Evolutionary conservation across 1,284 basidiomycete genomes (phyloP).

Genomic region (Trichosporon faecale): DNA sequence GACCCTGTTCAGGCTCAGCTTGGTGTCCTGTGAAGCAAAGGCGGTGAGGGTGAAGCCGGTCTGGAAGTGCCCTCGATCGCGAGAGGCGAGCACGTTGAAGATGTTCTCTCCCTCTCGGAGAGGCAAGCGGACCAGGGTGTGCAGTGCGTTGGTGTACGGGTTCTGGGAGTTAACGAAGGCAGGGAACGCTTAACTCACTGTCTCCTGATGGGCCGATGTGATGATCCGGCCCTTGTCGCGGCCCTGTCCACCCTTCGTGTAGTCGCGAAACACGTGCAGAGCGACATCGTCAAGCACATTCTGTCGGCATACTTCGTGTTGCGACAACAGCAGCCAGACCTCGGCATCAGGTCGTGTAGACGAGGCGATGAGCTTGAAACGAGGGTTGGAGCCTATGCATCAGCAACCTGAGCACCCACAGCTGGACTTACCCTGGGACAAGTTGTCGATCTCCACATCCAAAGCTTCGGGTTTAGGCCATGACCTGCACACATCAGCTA

Average conservation of each 20-base stretch:
- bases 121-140: slow-evolving; percentile 59
- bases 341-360: slow-evolving; percentile 38
- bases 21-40: slow-evolving; percentile 29
- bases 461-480: slow-evolving; percentile 54
- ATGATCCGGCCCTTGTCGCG: background rate
- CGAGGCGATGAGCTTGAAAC: slow-evolving; percentile 28
- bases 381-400: slow-evolving; percentile 27
- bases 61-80: slow-evolving; percentile 39
- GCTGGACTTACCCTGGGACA: slow-evolving; percentile 9
- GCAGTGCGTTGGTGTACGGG: slow-evolving; percentile 70
- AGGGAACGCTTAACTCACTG: background rate
- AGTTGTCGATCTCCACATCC: background rate
- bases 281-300: slow-evolving; percentile 67
- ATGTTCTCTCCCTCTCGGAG: slow-evolving; percentile 28
- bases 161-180: slow-evolving; percentile 16
- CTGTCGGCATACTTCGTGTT: slow-evolving; percentile 65
- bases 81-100: slow-evolving; percentile 35
- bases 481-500: slow-evolving; percentile 51
- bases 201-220: slow-evolving; percentile 17
- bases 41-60: slow-evolving; percentile 46
- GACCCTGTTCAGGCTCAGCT: slow-evolving; percentile 34
- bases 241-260: slow-evolving; percentile 12
- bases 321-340: slow-evolving; percentile 75
- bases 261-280: slow-evolving; percentile 57
- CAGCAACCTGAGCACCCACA: background rate